phyloP scores from a whole-genome alignment of 345 rosid species.

The Populus davidiana region DNA sequence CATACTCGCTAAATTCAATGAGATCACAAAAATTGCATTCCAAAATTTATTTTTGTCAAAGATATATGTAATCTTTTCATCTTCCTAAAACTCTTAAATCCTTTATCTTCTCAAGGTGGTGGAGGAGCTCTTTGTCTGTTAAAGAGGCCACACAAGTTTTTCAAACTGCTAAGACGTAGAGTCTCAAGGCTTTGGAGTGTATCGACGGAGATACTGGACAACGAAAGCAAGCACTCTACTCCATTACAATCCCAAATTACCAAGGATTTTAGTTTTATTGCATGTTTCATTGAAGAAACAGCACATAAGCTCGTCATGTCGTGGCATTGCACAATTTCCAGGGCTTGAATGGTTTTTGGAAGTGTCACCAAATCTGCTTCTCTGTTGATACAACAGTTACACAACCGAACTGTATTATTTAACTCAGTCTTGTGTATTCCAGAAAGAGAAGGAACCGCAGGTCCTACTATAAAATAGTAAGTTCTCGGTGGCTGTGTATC shows the following conservation, averaged over 20 bases:
- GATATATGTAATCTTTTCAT: no score
- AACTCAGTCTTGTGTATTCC: not conserved
- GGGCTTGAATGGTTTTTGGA: not conserved
- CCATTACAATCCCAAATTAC: not conserved
- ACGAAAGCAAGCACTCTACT: not conserved
- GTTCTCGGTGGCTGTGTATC: not conserved
- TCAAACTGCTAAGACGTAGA: not conserved
- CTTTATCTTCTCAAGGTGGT: no score
- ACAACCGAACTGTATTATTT: not conserved
- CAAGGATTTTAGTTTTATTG: not conserved
- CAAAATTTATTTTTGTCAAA: no score
- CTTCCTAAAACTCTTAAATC: no score
- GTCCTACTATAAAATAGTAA: not conserved
- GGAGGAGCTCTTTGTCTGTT: not conserved
- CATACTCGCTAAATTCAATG: not conserved
- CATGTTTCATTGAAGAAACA: not conserved
- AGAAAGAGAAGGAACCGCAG: not conserved
- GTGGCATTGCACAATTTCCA: not conserved
- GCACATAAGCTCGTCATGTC: not conserved
- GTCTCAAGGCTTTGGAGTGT: conserved; percentile 1
- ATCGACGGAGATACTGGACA: not conserved
- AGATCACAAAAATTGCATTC: not conserved
- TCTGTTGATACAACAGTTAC: not conserved
- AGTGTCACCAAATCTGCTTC: not conserved
- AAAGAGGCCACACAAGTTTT: not conserved